These are phyloP conservation scores for Nymphaea thermarum DNA, from an alignment of 164 flowering plant genomes.

Conservation along the genomic window DNA sequence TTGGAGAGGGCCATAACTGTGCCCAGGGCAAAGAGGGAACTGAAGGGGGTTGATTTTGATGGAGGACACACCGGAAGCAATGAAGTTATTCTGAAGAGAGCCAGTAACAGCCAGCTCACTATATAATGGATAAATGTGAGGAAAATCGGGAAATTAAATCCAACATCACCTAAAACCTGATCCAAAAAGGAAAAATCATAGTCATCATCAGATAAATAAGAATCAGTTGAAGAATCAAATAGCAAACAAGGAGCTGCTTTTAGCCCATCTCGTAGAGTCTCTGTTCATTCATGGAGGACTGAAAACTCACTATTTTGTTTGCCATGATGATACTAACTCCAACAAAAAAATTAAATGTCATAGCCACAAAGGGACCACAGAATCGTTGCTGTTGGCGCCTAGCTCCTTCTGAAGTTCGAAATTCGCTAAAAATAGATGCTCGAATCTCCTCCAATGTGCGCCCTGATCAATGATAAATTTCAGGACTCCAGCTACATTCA, in stretches of 20 bases:
- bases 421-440: conserved; percentile 53
- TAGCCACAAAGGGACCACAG: conserved; percentile 67
- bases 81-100: conserved; percentile 48
- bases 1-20: conserved; percentile 70
- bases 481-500: no score
- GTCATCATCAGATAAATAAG: neutral
- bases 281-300: neutral
- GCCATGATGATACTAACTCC: conserved; percentile 64
- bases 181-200: neutral
- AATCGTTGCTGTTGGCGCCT: conserved; percentile 68
- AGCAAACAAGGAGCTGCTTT: neutral
- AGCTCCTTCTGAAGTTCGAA: conserved; percentile 75
- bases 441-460: conserved; percentile 70
- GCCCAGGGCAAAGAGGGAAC: conserved; percentile 59
- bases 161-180: conserved; percentile 79
- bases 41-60: conserved; percentile 57
- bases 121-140: conserved; percentile 71
- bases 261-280: neutral
- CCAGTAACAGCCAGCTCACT: conserved; percentile 30
- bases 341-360: conserved; percentile 69
- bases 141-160: conserved; percentile 70
- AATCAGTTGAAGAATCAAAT: no score
- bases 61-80: conserved; percentile 72
- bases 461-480: conserved; percentile 20
- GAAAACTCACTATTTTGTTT: conserved; percentile 52